phyloP scores from a whole-genome alignment of 2,329 filamentous ascomycete species.

The Teratosphaeria zuluensis region DNA sequence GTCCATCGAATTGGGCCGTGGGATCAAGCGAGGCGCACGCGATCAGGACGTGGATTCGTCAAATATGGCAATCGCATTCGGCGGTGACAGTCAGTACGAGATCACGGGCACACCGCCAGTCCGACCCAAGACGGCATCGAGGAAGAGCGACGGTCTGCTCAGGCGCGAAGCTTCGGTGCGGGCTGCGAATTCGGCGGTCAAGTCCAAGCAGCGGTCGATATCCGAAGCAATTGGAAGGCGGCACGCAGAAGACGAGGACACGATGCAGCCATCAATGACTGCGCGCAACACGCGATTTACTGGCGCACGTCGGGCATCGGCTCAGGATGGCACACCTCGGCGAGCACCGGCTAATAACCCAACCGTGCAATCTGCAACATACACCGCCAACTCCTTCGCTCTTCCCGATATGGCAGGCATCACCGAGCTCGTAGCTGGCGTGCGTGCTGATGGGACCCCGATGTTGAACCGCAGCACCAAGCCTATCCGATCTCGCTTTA shows the following conservation, averaged over 20 bases:
- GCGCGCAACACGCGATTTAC: constrained; percentile 49
- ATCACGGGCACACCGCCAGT: constrained; percentile 32
- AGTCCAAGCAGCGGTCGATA: constrained; percentile 37
- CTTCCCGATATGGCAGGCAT: constrained; percentile 52
- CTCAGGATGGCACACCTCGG: constrained; percentile 13
- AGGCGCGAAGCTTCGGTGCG: constrained; percentile 38
- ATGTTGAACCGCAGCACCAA: constrained; percentile 44
- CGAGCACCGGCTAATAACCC: constrained; percentile 20
- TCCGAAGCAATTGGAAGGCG: constrained; percentile 48
- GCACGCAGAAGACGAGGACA: constrained; percentile 42
- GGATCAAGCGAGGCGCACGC: constrained; percentile 29
- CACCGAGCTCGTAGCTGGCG: constrained; percentile 51
- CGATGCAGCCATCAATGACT: constrained; percentile 27
- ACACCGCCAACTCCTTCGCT: constrained; percentile 50
- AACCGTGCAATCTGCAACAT: constrained; percentile 31
- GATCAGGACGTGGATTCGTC: constrained; percentile 38
- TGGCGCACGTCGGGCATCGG: constrained; percentile 10
- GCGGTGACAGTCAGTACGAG: constrained; percentile 40
- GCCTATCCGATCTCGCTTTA: constrained; percentile 43
- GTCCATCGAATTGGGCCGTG: constrained; percentile 50
- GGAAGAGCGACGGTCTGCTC: constrained; percentile 29
- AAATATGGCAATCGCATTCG: constrained; percentile 39
- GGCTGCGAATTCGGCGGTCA: constrained; percentile 29
- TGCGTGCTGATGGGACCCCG: constrained; percentile 48
- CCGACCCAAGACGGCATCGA: constrained; percentile 16